Evolutionary conservation across 2,329 filamentous ascomycete species (phyloP).

Genomic region (Pyrenophora teres): DNA sequence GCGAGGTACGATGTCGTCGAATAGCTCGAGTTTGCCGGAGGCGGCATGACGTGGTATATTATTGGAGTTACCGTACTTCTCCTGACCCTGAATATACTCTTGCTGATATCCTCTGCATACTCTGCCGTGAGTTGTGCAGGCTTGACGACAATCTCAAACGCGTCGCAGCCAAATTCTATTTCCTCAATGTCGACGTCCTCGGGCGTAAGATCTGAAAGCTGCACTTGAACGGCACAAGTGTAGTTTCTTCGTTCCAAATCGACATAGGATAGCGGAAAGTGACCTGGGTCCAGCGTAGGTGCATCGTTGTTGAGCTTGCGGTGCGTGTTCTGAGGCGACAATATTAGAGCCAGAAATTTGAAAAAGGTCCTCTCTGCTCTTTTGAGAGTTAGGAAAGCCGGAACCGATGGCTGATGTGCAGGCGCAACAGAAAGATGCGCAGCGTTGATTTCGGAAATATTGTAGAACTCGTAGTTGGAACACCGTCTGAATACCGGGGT

Average conservation of each 20-base stretch:
- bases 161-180: conserved; percentile 67
- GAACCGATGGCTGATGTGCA: conserved; percentile 46
- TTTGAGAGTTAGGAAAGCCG: conserved; percentile 69
- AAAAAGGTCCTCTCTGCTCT: conserved; percentile 70
- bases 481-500: conserved; percentile 65
- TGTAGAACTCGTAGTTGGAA: conserved; percentile 77
- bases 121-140: conserved; percentile 26
- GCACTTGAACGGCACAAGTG: conserved; percentile 69
- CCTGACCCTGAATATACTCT: conserved; percentile 62
- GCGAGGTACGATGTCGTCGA: conserved; percentile 55
- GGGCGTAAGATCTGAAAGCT: conserved; percentile 62
- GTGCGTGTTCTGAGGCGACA: conserved; percentile 54
- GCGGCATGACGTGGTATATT: conserved; percentile 46
- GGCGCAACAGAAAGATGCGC: conserved; percentile 27
- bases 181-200: conserved; percentile 66
- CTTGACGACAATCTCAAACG: conserved; percentile 65
- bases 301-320: conserved; percentile 31
- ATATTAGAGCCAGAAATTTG: conserved; percentile 67
- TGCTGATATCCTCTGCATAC: conserved; percentile 56
- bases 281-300: conserved; percentile 62
- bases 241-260: conserved; percentile 64
- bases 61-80: conserved; percentile 62
- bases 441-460: conserved; percentile 62
- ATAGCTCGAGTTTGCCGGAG: conserved; percentile 24
- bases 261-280: conserved; percentile 65